phyloP scores from a whole-genome alignment of 768 basidiomycete genomes.

The Kwoniella sp. region DNA sequence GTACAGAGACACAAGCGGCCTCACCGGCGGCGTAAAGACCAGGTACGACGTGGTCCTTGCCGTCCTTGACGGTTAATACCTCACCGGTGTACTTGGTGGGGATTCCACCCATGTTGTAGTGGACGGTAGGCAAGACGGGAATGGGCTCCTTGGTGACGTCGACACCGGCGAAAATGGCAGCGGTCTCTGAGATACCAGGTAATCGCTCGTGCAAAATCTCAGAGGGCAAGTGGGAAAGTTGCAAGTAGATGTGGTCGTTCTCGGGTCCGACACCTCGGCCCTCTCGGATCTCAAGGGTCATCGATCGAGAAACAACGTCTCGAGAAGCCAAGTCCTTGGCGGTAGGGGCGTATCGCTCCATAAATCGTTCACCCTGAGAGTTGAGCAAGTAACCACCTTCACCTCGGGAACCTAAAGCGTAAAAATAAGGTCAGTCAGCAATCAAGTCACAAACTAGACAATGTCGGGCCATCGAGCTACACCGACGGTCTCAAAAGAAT shows the following conservation, averaged over 20 bases:
- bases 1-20: slow-evolving; percentile 97
- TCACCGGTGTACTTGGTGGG: slow-evolving; percentile 98
- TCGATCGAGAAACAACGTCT: slow-evolving; percentile 97
- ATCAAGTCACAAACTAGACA: not conserved
- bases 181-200: slow-evolving; percentile 99
- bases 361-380: slow-evolving; percentile 98
- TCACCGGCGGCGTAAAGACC: slow-evolving; percentile 98
- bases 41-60: slow-evolving; percentile 90
- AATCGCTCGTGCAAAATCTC: slow-evolving; percentile 94
- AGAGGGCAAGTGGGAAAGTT: slow-evolving; percentile 94
- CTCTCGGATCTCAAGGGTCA: slow-evolving; percentile 98
- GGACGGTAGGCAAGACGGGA: slow-evolving; percentile 95
- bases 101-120: slow-evolving; percentile 99
- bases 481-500: too few relatives aligned
- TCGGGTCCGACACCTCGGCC: slow-evolving; percentile 98
- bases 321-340: slow-evolving; percentile 99
- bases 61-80: slow-evolving; percentile 79
- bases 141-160: slow-evolving; percentile 99
- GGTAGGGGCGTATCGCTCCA: slow-evolving; percentile 99
- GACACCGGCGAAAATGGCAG: slow-evolving; percentile 96
- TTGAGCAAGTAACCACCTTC: slow-evolving; percentile 99
- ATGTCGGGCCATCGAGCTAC: not conserved
- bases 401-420: slow-evolving; percentile 80
- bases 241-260: slow-evolving; percentile 94
- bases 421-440: not conserved